Evolutionary conservation across 768 basidiomycete genomes (phyloP), one percentile per base, ranked within the genome.

Genomic region (Crucibulum laeve): DNA sequence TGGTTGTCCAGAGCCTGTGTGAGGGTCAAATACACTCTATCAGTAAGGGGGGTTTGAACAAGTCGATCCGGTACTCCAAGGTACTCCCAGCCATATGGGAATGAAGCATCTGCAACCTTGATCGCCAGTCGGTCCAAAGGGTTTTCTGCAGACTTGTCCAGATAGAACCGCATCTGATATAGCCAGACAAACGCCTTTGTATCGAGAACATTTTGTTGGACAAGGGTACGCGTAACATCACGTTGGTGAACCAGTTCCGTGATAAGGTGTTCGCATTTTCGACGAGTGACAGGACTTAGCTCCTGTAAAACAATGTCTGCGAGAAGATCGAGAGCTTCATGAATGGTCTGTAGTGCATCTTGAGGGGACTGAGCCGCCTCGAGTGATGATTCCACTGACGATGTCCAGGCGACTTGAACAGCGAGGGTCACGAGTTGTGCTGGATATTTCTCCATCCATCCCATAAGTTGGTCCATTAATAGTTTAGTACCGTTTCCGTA

Each of bases 21-120:
- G 40, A 99, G 65, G 0, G 96, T 98, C 40, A 98, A 77, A 64
- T 98, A 99, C 42, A 95, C 95, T 43, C 91, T 79, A 62, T 99
- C 96, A 14, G 96, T 99, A 44, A 99, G 76, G 0, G 96, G 96
- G 2, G 96, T 99, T 63, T 99, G 96, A 17, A 99, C 96, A 30
- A 99, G 81, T 49, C 93, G 84, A 63, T 99, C 96, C 1, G 92
- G 84, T 17, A 98, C 92, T 43, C 96, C 96, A 17, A 99, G 77
- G 61, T 99, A 99, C 62, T 99, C 96, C 91, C 91, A 99, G 14
- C 96, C 96, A 55, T 99, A 98, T 4, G 88, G 85, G 78, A 98
- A 98, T 2, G 76, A 73, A 3, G 94, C 92, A 64, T 95, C 89
- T 14, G 96, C 96, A 45, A 87, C 85, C 46, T 77, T 80, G 51